A percentile compares a stretch with the other conserved stretches of the same genome.
Evolutionary conservation across 2,329 filamentous ascomycete genomes (phyloP).

Genomic region (Cladosporium oxysporum): DNA sequence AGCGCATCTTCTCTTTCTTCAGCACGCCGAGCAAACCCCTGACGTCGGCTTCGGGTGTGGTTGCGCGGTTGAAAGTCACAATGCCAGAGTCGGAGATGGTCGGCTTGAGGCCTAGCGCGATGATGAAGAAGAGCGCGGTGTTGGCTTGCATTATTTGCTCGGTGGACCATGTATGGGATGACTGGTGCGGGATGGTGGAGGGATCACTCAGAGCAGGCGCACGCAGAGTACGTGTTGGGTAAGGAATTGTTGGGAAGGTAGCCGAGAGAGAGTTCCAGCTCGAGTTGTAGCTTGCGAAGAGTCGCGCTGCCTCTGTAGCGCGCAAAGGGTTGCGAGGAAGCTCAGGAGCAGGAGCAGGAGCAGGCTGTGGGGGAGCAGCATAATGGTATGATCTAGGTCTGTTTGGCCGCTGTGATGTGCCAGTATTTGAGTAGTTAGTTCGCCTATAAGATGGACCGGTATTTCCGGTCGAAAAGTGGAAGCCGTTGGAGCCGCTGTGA

Average conservation of each 20-base stretch:
- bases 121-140: constrained; percentile 36
- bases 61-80: constrained; percentile 29
- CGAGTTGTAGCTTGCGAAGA: constrained; percentile 34
- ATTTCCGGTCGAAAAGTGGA: not conserved
- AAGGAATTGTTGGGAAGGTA: constrained; percentile 32
- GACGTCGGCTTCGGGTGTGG: constrained; percentile 28
- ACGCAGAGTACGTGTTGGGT: constrained; percentile 34
- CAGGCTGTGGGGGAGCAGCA: constrained; percentile 17
- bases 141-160: constrained; percentile 37
- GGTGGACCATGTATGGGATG: constrained; percentile 33
- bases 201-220: constrained; percentile 28
- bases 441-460: not conserved
- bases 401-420: constrained; percentile 15
- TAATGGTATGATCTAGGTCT: constrained; percentile 22
- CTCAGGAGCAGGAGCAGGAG: constrained; percentile 22
- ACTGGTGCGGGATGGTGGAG: constrained; percentile 32
- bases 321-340: constrained; percentile 29
- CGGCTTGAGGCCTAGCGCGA: constrained; percentile 30
- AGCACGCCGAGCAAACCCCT: constrained; percentile 31
- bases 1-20: constrained; percentile 38
- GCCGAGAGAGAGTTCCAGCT: constrained; percentile 32
- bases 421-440: not conserved
- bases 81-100: not conserved
- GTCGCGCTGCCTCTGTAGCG: constrained; percentile 31
- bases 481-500: constrained; percentile 7